A percentile compares a stretch with the other conserved stretches of the same genome.
phyloP scores from a whole-genome alignment of 2,329 filamentous ascomycete species.

The Thelonectria blattea region DNA sequence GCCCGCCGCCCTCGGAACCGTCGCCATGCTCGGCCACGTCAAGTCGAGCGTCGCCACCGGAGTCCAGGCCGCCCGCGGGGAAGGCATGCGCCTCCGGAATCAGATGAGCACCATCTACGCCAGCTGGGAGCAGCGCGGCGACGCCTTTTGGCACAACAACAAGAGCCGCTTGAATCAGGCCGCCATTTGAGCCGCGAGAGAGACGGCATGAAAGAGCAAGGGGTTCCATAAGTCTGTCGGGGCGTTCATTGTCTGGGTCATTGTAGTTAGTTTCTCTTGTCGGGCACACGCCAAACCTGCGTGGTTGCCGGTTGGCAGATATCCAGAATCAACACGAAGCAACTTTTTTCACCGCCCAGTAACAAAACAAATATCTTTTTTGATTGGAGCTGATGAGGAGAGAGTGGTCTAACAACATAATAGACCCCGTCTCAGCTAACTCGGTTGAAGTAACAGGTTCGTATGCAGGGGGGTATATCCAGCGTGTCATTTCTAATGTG shows the following conservation, averaged over 20 bases:
- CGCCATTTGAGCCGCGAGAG: not conserved
- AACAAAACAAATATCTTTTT: slow-evolving; percentile 32
- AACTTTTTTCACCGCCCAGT: not conserved
- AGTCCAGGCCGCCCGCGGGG: slow-evolving; percentile 18
- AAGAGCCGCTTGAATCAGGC: slow-evolving; percentile 14
- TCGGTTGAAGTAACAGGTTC: slow-evolving; percentile 38
- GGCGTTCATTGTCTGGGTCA: not conserved
- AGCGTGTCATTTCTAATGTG: slow-evolving; percentile 41
- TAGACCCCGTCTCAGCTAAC: slow-evolving; percentile 36
- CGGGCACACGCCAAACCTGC: not conserved
- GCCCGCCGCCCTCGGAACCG: slow-evolving; percentile 35
- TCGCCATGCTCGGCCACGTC: slow-evolving; percentile 32
- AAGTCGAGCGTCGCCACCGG: slow-evolving; percentile 19
- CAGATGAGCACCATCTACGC: slow-evolving; percentile 36
- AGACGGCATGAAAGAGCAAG: not conserved
- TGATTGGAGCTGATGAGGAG: slow-evolving; percentile 37
- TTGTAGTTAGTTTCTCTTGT: not conserved
- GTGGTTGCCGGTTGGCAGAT: not conserved
- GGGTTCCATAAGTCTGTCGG: not conserved
- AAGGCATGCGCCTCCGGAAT: slow-evolving; percentile 27
- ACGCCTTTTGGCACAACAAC: slow-evolving; percentile 20
- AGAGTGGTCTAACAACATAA: slow-evolving; percentile 38
- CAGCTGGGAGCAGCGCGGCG: slow-evolving; percentile 29
- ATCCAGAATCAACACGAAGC: slow-evolving; percentile 10
- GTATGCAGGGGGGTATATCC: slow-evolving; percentile 41